A percentile compares a stretch with the other conserved stretches of the same genome.
Evolutionary conservation across 805 yeast species (phyloP).

Genomic region (Nakazawaea pomicola): DNA sequence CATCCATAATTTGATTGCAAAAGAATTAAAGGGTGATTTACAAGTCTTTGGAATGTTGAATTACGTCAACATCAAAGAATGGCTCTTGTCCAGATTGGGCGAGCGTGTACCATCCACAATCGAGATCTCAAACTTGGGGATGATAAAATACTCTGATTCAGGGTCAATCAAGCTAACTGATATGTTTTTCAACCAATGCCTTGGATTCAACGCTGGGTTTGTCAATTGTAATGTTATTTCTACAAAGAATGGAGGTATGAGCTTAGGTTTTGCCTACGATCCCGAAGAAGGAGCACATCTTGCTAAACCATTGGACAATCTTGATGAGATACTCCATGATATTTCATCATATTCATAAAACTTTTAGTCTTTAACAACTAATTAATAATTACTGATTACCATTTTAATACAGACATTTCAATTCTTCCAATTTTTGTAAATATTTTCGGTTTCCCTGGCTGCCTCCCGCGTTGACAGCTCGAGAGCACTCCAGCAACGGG

Average conservation of each 20-base stretch:
- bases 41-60: conserved; percentile 8
- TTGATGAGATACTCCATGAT: neutral
- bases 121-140: conserved; percentile 8
- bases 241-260: conserved; percentile 7
- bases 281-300: neutral
- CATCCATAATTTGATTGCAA: too few relatives aligned
- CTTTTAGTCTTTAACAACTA: too few relatives aligned
- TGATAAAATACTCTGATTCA: neutral
- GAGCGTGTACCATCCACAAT: neutral
- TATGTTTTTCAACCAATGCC: conserved; percentile 8
- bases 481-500: too few relatives aligned
- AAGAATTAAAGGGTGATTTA: too few relatives aligned
- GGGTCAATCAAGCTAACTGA: neutral
- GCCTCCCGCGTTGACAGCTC: too few relatives aligned
- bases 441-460: neutral
- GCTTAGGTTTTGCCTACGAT: conserved; percentile 1
- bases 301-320: neutral
- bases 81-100: neutral
- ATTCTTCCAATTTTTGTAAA: neutral
- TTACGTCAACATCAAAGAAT: conserved; percentile 4
- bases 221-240: conserved; percentile 4
- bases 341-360: neutral
- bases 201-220: conserved; percentile 2
- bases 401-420: neutral
- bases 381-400: too few relatives aligned